These are phyloP conservation scores for Schizopora paradoxa DNA, from an alignment of 1,284 basidiomycete genomes.

Conservation along the genomic window DNA sequence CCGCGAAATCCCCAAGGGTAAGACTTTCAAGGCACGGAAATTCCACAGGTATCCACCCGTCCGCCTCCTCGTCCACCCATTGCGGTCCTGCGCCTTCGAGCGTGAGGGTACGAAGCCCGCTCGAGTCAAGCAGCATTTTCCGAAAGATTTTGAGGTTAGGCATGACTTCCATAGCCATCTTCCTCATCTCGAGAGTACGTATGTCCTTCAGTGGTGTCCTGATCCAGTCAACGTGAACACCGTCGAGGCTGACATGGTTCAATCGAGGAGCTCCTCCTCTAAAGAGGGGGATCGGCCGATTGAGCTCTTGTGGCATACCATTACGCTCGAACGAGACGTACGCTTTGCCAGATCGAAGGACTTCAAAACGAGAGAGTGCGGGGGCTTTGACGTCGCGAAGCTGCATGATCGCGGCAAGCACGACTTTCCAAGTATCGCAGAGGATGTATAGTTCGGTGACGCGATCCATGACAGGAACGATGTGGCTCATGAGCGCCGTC, in stretches of 20 bases:
- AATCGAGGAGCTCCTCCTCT: conserved; percentile 23
- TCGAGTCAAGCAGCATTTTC: conserved; percentile 43
- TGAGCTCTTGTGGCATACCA: background rate
- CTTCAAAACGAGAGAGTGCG: conserved; percentile 50
- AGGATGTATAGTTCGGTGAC: conserved; percentile 53
- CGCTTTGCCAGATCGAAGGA: conserved; percentile 46
- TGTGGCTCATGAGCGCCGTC: conserved; percentile 36
- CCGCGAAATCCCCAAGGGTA: conserved; percentile 3
- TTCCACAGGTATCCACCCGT: conserved; percentile 3
- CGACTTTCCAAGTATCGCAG: conserved; percentile 45
- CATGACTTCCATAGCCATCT: conserved; percentile 43
- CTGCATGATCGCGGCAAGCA: conserved; percentile 42
- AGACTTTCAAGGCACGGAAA: conserved; percentile 7
- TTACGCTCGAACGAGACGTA: conserved; percentile 38
- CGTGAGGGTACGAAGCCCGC: conserved; percentile 44
- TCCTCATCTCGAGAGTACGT: conserved; percentile 53
- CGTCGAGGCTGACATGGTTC: conserved; percentile 43
- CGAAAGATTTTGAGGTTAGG: conserved; percentile 46
- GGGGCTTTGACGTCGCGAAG: conserved; percentile 35
- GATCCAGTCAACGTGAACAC: conserved; percentile 52
- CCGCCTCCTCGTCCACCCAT: conserved; percentile 16
- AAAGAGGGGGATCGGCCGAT: conserved; percentile 9
- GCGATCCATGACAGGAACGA: conserved; percentile 44
- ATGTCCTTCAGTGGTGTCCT: conserved; percentile 43
- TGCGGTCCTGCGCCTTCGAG: conserved; percentile 55